Percentiles rank a stretch among this genome's conserved stretches.
Conservation (phyloP, 192 early-diverging fungal species). For the Coemansia sp. region DNA sequence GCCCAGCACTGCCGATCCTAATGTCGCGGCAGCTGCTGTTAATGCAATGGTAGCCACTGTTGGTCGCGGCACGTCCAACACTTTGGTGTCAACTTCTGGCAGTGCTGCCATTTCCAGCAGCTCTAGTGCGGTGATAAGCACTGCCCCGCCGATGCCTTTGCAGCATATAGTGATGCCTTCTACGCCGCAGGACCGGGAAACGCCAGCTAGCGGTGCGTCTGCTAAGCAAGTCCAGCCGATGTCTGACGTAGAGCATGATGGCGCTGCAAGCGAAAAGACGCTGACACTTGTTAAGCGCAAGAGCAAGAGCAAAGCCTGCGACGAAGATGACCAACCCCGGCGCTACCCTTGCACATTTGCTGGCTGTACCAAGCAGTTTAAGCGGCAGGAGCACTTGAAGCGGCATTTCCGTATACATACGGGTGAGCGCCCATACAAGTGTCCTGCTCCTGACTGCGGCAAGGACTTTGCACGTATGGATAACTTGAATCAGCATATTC, state of each 20-base stretch:
- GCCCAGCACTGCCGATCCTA: constrained; percentile 46
- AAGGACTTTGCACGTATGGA: constrained; percentile 77
- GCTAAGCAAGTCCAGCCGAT: not conserved
- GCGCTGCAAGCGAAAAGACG: not conserved
- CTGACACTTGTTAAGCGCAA: not conserved
- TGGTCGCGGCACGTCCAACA: not conserved
- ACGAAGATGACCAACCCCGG: constrained; percentile 21
- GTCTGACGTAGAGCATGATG: not conserved
- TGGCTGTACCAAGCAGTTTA: constrained; percentile 65
- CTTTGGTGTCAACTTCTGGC: not conserved
- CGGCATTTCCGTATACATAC: constrained; percentile 74
- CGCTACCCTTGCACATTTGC: constrained; percentile 42
- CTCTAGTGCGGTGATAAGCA: not conserved
- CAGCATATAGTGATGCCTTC: too few relatives aligned
- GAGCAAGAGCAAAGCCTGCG: not conserved
- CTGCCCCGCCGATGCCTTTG: not conserved
- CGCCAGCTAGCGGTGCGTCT: not conserved
- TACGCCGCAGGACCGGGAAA: not conserved
- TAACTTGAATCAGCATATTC: constrained; percentile 64
- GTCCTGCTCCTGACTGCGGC: constrained; percentile 61
- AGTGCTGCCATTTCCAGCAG: not conserved
- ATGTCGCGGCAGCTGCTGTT: constrained; percentile 44
- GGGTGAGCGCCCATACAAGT: constrained; percentile 73
- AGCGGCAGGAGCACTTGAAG: constrained; percentile 73
- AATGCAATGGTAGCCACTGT: constrained; percentile 18